A percentile compares a stretch with the other conserved stretches of the same genome.
Evolutionary conservation across 768 basidiomycete species (phyloP).

Genomic region (Lenzites betulinus): DNA sequence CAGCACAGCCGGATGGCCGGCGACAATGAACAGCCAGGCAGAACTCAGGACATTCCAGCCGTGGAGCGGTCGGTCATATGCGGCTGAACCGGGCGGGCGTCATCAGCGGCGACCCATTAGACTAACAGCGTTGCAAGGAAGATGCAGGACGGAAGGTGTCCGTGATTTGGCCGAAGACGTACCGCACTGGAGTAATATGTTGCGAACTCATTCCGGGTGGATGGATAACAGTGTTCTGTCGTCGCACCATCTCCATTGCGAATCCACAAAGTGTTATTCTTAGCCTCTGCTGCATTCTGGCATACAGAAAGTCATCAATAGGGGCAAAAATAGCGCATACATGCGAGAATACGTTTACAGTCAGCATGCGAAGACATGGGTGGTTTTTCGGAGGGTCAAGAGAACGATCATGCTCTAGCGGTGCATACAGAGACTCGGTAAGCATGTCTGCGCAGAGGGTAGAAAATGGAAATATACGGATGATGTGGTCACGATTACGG

Average conservation of each 20-base stretch:
- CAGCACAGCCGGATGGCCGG: background rate
- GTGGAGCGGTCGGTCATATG: conserved; percentile 4
- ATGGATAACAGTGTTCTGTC: background rate
- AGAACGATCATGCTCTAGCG: conserved; percentile 4
- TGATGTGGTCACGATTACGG: background rate
- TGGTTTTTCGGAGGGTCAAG: background rate
- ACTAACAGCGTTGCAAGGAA: background rate
- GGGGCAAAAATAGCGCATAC: conserved; percentile 10
- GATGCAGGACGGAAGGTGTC: background rate
- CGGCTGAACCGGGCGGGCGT: background rate
- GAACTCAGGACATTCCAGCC: background rate
- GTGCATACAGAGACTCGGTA: background rate
- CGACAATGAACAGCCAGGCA: background rate
- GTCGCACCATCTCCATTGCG: background rate
- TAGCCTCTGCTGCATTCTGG: conserved; percentile 10
- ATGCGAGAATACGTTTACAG: conserved; percentile 18
- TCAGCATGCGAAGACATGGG: background rate
- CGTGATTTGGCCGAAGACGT: conserved; percentile 14
- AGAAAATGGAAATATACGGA: background rate
- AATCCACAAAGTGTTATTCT: background rate
- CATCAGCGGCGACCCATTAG: background rate
- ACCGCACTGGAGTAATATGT: background rate
- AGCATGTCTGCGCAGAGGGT: background rate
- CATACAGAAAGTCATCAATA: conserved; percentile 13
- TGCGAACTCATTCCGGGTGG: background rate